Base-by-base conservation (phyloP, 148 eudicot genomes). In the Amaranthus cruentus region DNA sequence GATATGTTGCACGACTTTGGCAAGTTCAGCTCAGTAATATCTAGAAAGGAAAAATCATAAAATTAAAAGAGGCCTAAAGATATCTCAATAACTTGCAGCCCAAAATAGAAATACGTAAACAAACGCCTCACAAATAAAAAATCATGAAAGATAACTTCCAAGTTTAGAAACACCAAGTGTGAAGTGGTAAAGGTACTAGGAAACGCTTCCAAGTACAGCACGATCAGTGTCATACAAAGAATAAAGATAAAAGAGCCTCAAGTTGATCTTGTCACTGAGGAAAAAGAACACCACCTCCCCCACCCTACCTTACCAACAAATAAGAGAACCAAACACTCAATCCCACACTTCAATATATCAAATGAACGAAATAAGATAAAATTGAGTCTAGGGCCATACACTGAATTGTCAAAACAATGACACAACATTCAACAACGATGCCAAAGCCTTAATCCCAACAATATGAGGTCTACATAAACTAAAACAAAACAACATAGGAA, bases 1-100 rank as follows among this genome's bases (percentile, higher is more conserved):
- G 86, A 73, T 46, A 89, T 87, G 83, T 60, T 80, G 71, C 97
- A 92, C 9, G 88, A 79, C 71, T 84, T 84, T 10, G 97, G 97
- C 57, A 92, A 80, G 75, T 92, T 92, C 62, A 92, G 76, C 79
- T 92, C 97, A 76, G 86, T 88, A 47, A 92, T 89, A 87, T 92
- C 97, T 92, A 55, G 82, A 86, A 71, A 54, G 55, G 69, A 64
- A 75, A 60, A 64, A 47, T 66, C 47, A 48, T 15, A 14, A 50
- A 55, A 42, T 52, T 14, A 73, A 4, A 6, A 70, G 55, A 61
- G 4, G 62, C 7, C 18, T n/a, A 15, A 64, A 9, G 44, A 9
- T 5, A 42, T 28, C 4, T 47, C 50, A 47, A 72, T 28, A 71
- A 49, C 9, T 21, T 76, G 53, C 65, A 51, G 12, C 42, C 5